Evolutionary conservation across 2,329 filamentous ascomycete genomes (phyloP), one percentile per base, ranked within the genome.

Genomic region (Aspergillus alliaceus): DNA sequence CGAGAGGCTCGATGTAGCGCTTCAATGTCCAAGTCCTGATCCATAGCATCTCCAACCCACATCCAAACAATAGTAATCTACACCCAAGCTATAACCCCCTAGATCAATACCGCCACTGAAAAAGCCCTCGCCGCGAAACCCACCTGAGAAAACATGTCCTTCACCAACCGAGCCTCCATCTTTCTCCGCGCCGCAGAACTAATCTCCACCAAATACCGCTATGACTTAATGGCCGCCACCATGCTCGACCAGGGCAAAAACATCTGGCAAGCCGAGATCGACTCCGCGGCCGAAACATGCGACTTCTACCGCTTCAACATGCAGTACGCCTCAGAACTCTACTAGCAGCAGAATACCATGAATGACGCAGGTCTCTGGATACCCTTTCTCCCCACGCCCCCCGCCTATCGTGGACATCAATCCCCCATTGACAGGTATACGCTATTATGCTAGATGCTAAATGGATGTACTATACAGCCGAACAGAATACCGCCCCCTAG

Each of bases 161-260:
- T 96, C 70, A 86, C 90, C 54, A 93, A 96, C 76, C 86, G 93
- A 51, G 93, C 93, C 4, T 89, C 92, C 49, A 84, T 97, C 69
- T 97, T 97, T 79, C 84, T 97, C 68, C 96, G 96, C 81, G 93
- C 93, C 3, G 91, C 91, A 35, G 92, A 97, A 72, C 82, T 97
- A 56, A 84, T 97, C 63, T 82, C 89, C 53, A 88, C 84, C 57
- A 97, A 97, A 78, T 96, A 97, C 77, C 85, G 93, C 71, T 96
- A 96, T 76, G 90, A 96, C 50, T 85, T 97, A 66, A 95, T 97
- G 87, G 92, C 93, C 7, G 88, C 90, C 15, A 96, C 93, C 7
- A 96, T 97, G 86, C 81, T 96, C 14, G 93, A 93, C 59, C 93
- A 97, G 78, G 93, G 93, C 68, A 97, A 97, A 84, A 97, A 96